Conservation (phyloP, 371 early-diverging fungal species). For the Syncephalastrum contaminatum region DNA sequence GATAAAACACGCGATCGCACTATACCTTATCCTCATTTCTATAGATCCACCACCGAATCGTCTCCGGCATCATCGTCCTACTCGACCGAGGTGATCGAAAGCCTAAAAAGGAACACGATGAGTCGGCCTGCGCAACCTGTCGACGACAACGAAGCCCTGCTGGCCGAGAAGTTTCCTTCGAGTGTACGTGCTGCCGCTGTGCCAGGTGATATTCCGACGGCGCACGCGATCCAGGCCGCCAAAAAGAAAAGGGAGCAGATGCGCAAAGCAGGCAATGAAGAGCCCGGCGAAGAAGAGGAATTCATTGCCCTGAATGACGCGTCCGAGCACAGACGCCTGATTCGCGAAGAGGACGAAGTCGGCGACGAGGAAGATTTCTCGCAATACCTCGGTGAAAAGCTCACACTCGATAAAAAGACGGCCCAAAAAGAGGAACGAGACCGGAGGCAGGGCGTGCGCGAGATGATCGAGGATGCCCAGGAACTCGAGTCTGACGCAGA, state of each 20-base stretch:
- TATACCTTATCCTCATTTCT: neutral
- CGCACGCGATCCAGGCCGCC: constrained; percentile 49
- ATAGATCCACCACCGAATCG: too few species aligned
- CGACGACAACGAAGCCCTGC: constrained; percentile 25
- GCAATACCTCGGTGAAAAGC: constrained; percentile 45
- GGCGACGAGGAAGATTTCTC: constrained; percentile 56
- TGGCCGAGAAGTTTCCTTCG: constrained; percentile 45
- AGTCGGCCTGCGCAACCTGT: constrained; percentile 23
- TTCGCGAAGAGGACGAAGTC: constrained; percentile 56
- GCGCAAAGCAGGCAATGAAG: constrained; percentile 29
- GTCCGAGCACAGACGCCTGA: constrained; percentile 31
- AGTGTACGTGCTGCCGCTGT: constrained; percentile 23
- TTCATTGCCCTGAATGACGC: constrained; percentile 39
- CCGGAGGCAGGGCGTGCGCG: constrained; percentile 42
- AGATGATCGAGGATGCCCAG: constrained; percentile 59
- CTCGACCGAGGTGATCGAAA: constrained; percentile 25
- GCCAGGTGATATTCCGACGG: constrained; percentile 38
- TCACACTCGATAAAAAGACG: constrained; percentile 38
- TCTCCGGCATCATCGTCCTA: constrained; percentile 18
- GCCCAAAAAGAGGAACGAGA: constrained; percentile 40
- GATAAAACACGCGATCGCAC: neutral
- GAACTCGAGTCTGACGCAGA: constrained; percentile 53
- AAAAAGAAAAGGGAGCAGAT: constrained; percentile 53
- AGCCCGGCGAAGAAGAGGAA: constrained; percentile 33
- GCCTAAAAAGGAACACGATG: constrained; percentile 40